Conservation (phyloP, 2,329 filamentous ascomycete genomes). For the Curvularia sp. region DNA sequence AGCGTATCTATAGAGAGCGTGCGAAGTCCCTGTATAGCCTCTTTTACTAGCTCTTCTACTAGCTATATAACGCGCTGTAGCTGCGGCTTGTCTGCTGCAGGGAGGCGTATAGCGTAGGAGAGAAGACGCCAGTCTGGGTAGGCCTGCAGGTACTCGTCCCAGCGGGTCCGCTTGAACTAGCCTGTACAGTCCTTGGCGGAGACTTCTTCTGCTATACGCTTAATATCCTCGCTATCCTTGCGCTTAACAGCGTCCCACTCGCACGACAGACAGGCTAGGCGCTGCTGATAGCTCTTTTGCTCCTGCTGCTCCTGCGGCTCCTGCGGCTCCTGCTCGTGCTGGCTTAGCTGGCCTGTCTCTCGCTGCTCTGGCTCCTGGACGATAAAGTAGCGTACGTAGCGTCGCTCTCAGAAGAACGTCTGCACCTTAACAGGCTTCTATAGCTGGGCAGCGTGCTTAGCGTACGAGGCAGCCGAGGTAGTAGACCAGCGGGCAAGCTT, state of each 20-base stretch:
- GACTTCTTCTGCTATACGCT: background rate
- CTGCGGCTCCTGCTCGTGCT: too few relatives aligned
- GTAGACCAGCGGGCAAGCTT: background rate
- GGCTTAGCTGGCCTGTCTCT: background rate
- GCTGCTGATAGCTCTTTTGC: background rate
- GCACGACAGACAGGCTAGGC: background rate
- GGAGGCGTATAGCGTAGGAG: too few relatives aligned
- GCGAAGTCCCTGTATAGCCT: background rate
- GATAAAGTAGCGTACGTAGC: too few relatives aligned
- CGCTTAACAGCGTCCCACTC: background rate
- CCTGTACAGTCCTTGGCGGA: too few relatives aligned
- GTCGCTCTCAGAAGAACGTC: conserved; percentile 3
- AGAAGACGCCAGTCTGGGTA: conserved; percentile 5
- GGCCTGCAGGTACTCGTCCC: conserved; percentile 5
- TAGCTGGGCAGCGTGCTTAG: background rate
- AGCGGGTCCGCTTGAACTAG: conserved; percentile 5
- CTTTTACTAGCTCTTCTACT: conserved; percentile 1
- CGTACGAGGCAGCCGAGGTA: background rate
- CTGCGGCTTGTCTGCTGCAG: background rate
- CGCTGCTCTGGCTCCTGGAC: conserved; percentile 16
- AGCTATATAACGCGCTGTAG: background rate
- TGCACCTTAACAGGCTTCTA: conserved; percentile 7
- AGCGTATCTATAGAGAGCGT: conserved; percentile 1
- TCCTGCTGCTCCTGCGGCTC: background rate
- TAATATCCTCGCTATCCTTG: background rate